Evolutionary conservation across 495 filamentous ascomycete genomes (phyloP).

Genomic region (Penicillium turbatum): DNA sequence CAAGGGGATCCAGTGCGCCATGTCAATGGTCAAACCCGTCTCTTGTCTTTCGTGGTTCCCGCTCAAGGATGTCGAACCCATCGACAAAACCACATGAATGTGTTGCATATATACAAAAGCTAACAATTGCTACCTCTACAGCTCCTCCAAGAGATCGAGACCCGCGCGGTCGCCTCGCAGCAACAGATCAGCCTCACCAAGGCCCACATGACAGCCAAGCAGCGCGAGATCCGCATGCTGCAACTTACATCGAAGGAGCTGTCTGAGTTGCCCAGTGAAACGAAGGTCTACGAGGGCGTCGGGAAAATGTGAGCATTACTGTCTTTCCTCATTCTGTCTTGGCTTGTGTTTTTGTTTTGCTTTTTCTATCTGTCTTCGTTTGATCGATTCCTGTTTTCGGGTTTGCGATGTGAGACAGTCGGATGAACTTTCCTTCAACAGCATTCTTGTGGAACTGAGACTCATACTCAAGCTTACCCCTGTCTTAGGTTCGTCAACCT

Average conservation of each 20-base stretch:
- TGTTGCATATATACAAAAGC: not conserved
- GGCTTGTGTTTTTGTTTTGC: not conserved
- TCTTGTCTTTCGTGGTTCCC: not conserved
- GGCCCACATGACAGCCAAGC: conserved; percentile 78
- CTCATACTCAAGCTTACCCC: not conserved
- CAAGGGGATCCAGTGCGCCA: not conserved
- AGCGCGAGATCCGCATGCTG: conserved; percentile 81
- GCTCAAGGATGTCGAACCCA: not conserved
- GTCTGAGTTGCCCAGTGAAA: conserved; percentile 67
- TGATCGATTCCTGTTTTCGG: not conserved
- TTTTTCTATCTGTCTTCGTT: not conserved
- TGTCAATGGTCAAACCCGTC: not conserved
- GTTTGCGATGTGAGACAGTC: not conserved
- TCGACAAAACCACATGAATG: not conserved
- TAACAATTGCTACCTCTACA: conserved; percentile 34
- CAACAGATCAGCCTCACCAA: conserved; percentile 88
- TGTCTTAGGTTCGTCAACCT: conserved; percentile 74
- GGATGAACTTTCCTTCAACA: not conserved
- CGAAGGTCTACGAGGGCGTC: conserved; percentile 87
- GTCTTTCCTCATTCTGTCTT: conserved; percentile 4
- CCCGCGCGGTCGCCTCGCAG: conserved; percentile 78
- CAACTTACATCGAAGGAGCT: conserved; percentile 85
- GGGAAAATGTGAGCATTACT: conserved; percentile 79
- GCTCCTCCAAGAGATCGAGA: conserved; percentile 92
- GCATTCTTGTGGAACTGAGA: not conserved